These are phyloP conservation scores for Galeopsis tetrahit DNA, from an alignment of 257 asterid genomes.

Conservation along the genomic window DNA sequence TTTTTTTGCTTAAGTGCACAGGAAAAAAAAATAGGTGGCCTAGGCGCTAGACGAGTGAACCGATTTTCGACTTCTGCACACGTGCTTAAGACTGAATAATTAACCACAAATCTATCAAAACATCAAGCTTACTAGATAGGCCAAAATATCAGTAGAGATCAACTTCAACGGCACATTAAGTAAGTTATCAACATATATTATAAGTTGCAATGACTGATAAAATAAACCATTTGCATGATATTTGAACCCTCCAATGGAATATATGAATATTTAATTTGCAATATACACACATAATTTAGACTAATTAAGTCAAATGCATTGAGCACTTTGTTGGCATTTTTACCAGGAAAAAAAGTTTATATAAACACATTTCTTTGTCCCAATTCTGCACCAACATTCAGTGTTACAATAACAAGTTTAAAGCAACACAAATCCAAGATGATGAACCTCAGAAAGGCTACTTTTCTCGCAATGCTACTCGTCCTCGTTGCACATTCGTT, in stretches of 20 bases:
- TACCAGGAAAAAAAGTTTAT: not conserved
- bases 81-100: not conserved
- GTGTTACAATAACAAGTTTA: not conserved
- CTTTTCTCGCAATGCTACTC: slow-evolving; percentile 28
- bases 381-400: slow-evolving; percentile 26
- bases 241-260: slow-evolving; percentile 23
- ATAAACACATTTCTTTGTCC: not conserved
- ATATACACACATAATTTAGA: not conserved
- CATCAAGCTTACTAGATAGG: not conserved
- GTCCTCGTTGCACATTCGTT: slow-evolving; percentile 21
- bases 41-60: no score
- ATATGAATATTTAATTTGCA: not conserved
- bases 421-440: not conserved
- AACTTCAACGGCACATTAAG: not conserved
- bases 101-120: no score
- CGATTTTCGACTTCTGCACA: no score
- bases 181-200: not conserved
- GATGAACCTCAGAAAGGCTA: slow-evolving; percentile 21
- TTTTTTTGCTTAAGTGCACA: no score
- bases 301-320: not conserved
- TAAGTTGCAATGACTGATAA: not conserved
- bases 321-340: slow-evolving; percentile 30
- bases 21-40: no score
- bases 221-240: not conserved
- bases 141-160: not conserved